Evolutionary conservation across 2,329 filamentous ascomycete species (phyloP), one percentile per base, ranked within the genome.

Genomic region (Fusarium acutatum): DNA sequence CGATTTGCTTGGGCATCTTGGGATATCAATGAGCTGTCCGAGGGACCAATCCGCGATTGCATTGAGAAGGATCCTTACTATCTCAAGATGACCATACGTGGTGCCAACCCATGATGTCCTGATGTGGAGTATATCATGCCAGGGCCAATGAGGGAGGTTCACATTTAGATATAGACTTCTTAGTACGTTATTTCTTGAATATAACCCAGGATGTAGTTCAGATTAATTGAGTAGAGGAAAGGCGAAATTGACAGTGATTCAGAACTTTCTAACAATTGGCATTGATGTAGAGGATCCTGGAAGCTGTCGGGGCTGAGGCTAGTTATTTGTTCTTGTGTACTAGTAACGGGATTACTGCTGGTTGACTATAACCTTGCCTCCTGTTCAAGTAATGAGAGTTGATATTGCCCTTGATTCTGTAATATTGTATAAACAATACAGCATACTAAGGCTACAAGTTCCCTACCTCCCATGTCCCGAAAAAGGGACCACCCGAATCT

Each of bases 381-480:
- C 18, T 38, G 3, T 11, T 22, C 18, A 9, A 11, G 11, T 1
- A 50, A 22, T 24, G 7, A 13, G 17, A 26, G 5, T 11, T 24
- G 0, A 44, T 9, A 26, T 1, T 13, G 6, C 11, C 14, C 24
- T 26, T 13, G n/a, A n/a, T n/a, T n/a, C n/a, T n/a, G n/a, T n/a
- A n/a, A n/a, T n/a, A n/a, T n/a, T n/a, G n/a, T n/a, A n/a, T 17
- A 8, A 4, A 12, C 12, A 30, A 20, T 17, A 6, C 7, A 41
- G 6, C 3, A 6, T 18, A 14, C 20, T 13, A 2, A 17, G 7
- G 15, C 11, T 53, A 59, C 0, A 59, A 22, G 10, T 60, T 60
- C 22, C 57, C 57, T 3, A 60, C 43, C 32, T 52, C 57, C 57
- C 57, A 60, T 3, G 43, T 52, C 12, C 43, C 57, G 4, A 60